Evolutionary conservation across 176 grass and related monocot species (phyloP).

Genomic region (Calamus simplicifolius): DNA sequence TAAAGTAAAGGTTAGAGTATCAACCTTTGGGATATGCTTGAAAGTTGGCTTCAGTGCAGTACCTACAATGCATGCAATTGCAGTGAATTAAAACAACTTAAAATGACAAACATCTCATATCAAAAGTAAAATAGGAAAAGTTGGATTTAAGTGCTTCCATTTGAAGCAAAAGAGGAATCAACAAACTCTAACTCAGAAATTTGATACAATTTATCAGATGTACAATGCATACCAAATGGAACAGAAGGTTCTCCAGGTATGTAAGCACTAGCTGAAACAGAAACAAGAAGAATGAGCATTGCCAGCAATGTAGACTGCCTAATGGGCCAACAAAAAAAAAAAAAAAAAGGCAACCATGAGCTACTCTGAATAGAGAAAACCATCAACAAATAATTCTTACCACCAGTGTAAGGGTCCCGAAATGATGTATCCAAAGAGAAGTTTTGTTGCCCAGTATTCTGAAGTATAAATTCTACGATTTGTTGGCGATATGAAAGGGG

Average conservation of each 20-base stretch:
- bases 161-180: too few species aligned
- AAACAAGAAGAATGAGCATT: conserved; percentile 2
- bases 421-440: conserved; percentile 84
- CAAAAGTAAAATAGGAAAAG: too few species aligned
- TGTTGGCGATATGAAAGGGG: conserved; percentile 87
- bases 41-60: conserved; percentile 50
- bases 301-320: not conserved
- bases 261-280: conserved; percentile 78
- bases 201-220: too few species aligned
- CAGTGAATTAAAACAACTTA: not conserved
- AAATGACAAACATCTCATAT: not conserved
- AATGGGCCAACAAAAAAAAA: conserved; percentile 7
- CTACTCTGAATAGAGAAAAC: conserved; percentile 1
- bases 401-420: conserved; percentile 81
- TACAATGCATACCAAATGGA: conserved; percentile 41
- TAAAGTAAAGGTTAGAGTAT: too few species aligned
- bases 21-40: conserved; percentile 98
- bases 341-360: conserved; percentile 9
- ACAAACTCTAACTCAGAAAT: too few species aligned
- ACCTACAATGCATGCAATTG: conserved; percentile 30
- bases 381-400: conserved; percentile 38
- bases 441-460: conserved; percentile 84
- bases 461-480: conserved; percentile 93
- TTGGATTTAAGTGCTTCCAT: too few species aligned
- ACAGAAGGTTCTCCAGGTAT: conserved; percentile 69